phyloP scores from a whole-genome alignment of 169 alveolate genomes.

The Eimeria sp. region DNA sequence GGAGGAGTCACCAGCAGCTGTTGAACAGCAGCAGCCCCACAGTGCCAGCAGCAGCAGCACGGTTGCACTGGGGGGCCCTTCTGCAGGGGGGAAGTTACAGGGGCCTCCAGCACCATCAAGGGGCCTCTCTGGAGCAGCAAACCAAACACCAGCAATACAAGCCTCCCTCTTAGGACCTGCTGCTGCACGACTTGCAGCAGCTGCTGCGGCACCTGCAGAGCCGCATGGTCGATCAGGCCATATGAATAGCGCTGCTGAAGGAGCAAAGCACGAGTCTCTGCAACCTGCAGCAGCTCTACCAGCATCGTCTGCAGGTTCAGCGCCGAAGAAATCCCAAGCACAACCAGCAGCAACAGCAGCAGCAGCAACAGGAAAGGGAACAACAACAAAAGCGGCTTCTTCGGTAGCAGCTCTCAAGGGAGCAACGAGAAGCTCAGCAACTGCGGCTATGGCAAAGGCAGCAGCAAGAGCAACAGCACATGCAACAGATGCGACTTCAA shows the following conservation, averaged over 20 bases:
- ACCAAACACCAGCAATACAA: not conserved
- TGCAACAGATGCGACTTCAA: not conserved
- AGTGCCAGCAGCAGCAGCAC: not conserved
- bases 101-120: not conserved
- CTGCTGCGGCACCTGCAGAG: not conserved
- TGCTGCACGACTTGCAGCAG: not conserved
- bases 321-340: not conserved
- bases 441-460: not conserved
- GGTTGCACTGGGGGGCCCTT: not conserved
- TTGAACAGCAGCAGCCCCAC: not conserved
- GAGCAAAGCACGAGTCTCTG: not conserved
- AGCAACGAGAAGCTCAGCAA: not conserved
- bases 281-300: not conserved
- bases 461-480: constrained; percentile 1
- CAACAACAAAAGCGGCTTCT: not conserved
- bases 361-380: not conserved
- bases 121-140: not conserved
- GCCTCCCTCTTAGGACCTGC: not conserved
- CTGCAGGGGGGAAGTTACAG: not conserved
- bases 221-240: not conserved
- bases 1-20: not conserved
- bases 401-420: not conserved
- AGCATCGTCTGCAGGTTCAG: not conserved
- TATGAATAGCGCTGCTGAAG: not conserved
- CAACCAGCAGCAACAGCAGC: not conserved